Evolutionary conservation across 139 green algal species (phyloP).

Genomic region (Coelastrella sp.): DNA sequence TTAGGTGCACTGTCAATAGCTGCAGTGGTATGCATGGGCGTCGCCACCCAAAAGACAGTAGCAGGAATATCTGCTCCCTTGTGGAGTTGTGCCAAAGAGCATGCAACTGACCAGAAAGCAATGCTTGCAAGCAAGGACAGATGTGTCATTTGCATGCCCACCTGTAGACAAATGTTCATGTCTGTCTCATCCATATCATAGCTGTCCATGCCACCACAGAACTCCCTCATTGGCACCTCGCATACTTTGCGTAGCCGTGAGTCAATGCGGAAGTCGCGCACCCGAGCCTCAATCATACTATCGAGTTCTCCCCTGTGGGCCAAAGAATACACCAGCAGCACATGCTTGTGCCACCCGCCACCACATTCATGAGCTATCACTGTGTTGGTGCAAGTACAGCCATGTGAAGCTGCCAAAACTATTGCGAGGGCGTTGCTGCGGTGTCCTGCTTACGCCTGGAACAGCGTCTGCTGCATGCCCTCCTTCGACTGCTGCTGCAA

Average conservation of each 20-base stretch:
- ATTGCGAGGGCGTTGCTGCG: too few species aligned
- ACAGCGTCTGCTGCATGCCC: too few species aligned
- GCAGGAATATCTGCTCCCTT: too few species aligned
- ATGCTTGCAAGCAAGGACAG: background rate
- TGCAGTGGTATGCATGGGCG: too few species aligned
- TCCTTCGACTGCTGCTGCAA: too few species aligned
- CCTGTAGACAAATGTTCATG: slow-evolving; percentile 72
- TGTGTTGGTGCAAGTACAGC: too few species aligned
- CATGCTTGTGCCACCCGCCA: background rate
- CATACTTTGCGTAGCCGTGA: slow-evolving; percentile 64
- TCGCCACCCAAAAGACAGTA: too few species aligned
- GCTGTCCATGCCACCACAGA: slow-evolving; percentile 63
- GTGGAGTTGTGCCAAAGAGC: too few species aligned
- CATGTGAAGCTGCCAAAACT: too few species aligned
- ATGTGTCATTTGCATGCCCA: background rate
- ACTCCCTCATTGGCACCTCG: slow-evolving; percentile 60
- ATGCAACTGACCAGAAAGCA: background rate
- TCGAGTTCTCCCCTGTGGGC: slow-evolving; percentile 65
- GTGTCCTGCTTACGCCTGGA: too few species aligned
- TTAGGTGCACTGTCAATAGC: too few species aligned
- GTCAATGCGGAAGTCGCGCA: slow-evolving; percentile 83
- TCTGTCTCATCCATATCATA: slow-evolving; percentile 62
- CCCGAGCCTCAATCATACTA: slow-evolving; percentile 75
- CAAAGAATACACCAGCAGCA: background rate
- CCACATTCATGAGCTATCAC: too few species aligned